These are phyloP conservation scores for Lipomyces yarrowii DNA, from an alignment of 1,139 yeast species.

Conservation along the genomic window DNA sequence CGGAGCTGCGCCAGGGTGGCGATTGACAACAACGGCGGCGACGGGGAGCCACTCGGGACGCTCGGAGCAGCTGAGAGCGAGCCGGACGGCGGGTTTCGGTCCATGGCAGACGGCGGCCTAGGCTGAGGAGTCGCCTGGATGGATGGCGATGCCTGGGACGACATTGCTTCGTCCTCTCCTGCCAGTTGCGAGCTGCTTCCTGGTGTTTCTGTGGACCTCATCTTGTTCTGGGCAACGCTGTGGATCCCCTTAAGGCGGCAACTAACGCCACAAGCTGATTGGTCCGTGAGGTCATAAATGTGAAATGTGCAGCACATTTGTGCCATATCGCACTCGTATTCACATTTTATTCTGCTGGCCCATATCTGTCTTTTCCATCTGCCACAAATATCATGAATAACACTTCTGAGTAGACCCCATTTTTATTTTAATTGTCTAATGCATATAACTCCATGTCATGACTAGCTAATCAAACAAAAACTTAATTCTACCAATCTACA, in stretches of 20 bases:
- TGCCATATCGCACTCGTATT: background rate
- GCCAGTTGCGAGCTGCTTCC: background rate
- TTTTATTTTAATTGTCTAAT: background rate
- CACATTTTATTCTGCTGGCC: background rate
- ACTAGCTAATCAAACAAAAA: background rate
- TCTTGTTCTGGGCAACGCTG: background rate
- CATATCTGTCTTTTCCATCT: too few species aligned
- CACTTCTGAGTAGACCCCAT: background rate
- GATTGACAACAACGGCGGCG: conserved; percentile 30
- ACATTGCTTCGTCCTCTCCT: background rate
- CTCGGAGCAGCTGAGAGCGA: conserved; percentile 4
- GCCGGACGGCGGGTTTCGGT: background rate
- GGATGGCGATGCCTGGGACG: conserved; percentile 8
- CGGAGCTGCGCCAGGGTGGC: conserved; percentile 32
- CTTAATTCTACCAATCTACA: background rate
- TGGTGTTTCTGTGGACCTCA: background rate
- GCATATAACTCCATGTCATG: background rate
- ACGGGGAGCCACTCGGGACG: conserved; percentile 14
- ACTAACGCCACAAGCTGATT: background rate
- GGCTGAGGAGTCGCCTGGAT: conserved; percentile 9
- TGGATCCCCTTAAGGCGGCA: background rate
- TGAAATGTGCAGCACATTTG: background rate
- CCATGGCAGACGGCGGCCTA: background rate
- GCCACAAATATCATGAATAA: too few species aligned
- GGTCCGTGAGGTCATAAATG: background rate